Evolutionary conservation across 2,329 filamentous ascomycete genomes (phyloP), one percentile per base, ranked within the genome.

Genomic region (Arachnomyces sp.): DNA sequence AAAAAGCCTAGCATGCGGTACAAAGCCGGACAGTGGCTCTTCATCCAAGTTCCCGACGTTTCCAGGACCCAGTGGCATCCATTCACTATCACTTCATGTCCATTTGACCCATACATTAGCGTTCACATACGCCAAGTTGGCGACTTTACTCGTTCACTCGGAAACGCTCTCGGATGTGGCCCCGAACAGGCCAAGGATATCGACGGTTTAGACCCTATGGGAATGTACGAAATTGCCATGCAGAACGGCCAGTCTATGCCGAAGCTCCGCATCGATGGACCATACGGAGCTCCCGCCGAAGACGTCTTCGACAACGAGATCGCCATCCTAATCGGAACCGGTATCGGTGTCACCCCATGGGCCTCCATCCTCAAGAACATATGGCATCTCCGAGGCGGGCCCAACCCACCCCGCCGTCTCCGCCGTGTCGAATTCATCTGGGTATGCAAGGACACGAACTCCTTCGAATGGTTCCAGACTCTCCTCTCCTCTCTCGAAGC

Each of bases 401-500:
- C 90, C 6, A 92, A 95, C 69, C 86, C 89, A 16, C 89, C 90
- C 1, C 80, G 78, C 36, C 86, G 90, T 57, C 81, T 98, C 34
- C 85, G 88, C 44, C 84, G 92, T 62, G 90, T 98, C 25, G 92
- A 98, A 63, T 98, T 98, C 66, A 93, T 98, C 70, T 98, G 92
- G 92, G 83, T 96, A 38, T 95, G 90, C 75, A 92, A 86, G 63
- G 89, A 95, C 57, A 95, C 89, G 0, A 84, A 78, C 28, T 95
- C 89, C 0, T 98, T 98, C 57, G 92, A 96, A 67, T 98, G 92
- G 92, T 96, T 98, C 73, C 92, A 98, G 62, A 88, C 85, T 1
- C 79, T 98, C 1, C 77, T 98, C 12, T 86, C 85, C 1, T 93
- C 86, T 0, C 82, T 98, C 15, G 92, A 98, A 65, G 74, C 81